Conservation (phyloP, 768 basidiomycete genomes). For the Tylopilus rubrobrunneus region DNA sequence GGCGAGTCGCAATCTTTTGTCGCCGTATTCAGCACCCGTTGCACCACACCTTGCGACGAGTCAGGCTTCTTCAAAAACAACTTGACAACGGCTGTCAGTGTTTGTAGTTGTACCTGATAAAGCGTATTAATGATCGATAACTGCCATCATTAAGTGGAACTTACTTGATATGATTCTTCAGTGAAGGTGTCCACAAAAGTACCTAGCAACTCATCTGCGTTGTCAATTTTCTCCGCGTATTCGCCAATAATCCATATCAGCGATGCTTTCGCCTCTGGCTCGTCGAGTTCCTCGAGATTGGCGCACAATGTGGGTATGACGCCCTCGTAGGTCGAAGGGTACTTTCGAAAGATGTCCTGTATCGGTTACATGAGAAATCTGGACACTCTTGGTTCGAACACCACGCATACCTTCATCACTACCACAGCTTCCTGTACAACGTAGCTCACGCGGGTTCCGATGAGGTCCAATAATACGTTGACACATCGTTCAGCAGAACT, state of each 20-base stretch:
- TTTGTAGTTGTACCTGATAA: conserved; percentile 66
- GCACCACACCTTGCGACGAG: conserved; percentile 86
- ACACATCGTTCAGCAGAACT: conserved; percentile 91
- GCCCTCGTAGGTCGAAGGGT: conserved; percentile 94
- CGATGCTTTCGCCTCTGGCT: conserved; percentile 97
- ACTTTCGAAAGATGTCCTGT: conserved; percentile 97
- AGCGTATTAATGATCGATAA: neutral
- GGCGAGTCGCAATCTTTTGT: conserved; percentile 97
- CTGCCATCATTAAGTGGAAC: neutral
- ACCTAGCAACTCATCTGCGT: conserved; percentile 87
- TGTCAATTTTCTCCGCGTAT: conserved; percentile 96
- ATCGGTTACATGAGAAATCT: neutral
- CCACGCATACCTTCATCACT: conserved; percentile 83
- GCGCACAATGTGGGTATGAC: conserved; percentile 94
- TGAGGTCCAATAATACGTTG: conserved; percentile 88
- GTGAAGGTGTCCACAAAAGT: conserved; percentile 91
- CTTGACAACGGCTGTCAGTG: conserved; percentile 94
- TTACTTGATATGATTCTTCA: conserved; percentile 88
- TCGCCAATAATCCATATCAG: conserved; percentile 99
- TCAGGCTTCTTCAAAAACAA: conserved; percentile 95
- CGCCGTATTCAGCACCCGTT: conserved; percentile 86
- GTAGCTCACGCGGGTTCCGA: conserved; percentile 90
- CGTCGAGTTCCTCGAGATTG: conserved; percentile 94
- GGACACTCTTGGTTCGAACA: neutral
- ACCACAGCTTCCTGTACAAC: conserved; percentile 98